Percentiles rank a stretch among this genome's conserved stretches.
phyloP scores from a whole-genome alignment of 106 monocot genomes.

The Dioscorea dumetorum region DNA sequence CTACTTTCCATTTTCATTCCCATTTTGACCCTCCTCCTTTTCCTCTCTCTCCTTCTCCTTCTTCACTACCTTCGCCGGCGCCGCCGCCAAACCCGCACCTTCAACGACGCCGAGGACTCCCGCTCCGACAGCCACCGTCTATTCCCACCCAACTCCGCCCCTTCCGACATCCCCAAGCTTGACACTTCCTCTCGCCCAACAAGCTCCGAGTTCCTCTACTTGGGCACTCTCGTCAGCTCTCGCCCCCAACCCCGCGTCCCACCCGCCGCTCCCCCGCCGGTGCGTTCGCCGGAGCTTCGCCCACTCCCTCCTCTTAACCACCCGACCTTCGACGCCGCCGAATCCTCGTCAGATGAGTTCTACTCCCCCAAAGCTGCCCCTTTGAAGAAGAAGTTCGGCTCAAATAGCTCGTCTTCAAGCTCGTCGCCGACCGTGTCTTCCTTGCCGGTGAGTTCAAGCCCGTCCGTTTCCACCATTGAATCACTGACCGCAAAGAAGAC shows the following conservation, averaged over 20 bases:
- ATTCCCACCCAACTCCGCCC: conserved; percentile 18
- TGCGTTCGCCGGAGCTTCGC: conserved; percentile 40
- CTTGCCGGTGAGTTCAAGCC: background rate
- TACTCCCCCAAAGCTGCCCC: conserved; percentile 19
- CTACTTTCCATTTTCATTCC: conserved; percentile 6
- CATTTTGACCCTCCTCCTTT: conserved; percentile 4
- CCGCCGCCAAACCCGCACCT: no score
- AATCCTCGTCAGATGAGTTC: conserved; percentile 22
- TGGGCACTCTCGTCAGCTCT: conserved; percentile 29
- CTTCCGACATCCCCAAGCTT: conserved; percentile 15
- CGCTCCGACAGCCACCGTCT: conserved; percentile 23
- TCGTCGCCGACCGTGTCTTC: conserved; percentile 5
- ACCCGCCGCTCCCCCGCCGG: background rate
- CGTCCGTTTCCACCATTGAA: conserved; percentile 6
- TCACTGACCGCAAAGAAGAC: background rate
- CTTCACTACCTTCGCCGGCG: conserved; percentile 7
- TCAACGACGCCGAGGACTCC: background rate
- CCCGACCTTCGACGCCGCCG: background rate
- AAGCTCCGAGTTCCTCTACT: conserved; percentile 33
- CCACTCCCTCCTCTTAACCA: conserved; percentile 16
- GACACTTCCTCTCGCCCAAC: conserved; percentile 2
- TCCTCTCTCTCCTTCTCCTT: background rate
- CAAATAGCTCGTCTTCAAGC: conserved; percentile 13
- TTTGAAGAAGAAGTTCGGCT: conserved; percentile 2
- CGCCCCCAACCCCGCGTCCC: background rate